These are phyloP conservation scores for Arabidopsis thaliana DNA, from an alignment of 345 rosid genomes.

Conservation along the genomic window TAIR10.1 NC_003076.8:6801501-6802000, in stretches of 20 bases:
- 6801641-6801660: background rate
- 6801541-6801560: conserved; percentile 35
- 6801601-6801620: background rate
- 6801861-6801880: no score
- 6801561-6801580: conserved; percentile 13
- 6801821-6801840: background rate
- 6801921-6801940: no score
- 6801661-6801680: conserved; percentile 11
- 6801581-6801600: background rate
- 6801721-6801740: background rate
- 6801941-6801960: no score
- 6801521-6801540: conserved; percentile 39
- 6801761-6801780: no score
- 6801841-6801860: no score
- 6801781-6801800: no score
- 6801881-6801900: no score
- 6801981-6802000: no score
- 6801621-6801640: conserved; percentile 10
- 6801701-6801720: conserved; percentile 20
- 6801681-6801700: conserved; percentile 7
- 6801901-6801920: no score
- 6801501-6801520: conserved; percentile 28
- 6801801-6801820: background rate
- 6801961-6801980: no score
- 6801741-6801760: background rate